Percentiles rank a stretch among this genome's conserved stretches.
These are phyloP conservation scores for Phallus indusiatus DNA, from an alignment of 768 basidiomycete genomes.

Conservation along the genomic window DNA sequence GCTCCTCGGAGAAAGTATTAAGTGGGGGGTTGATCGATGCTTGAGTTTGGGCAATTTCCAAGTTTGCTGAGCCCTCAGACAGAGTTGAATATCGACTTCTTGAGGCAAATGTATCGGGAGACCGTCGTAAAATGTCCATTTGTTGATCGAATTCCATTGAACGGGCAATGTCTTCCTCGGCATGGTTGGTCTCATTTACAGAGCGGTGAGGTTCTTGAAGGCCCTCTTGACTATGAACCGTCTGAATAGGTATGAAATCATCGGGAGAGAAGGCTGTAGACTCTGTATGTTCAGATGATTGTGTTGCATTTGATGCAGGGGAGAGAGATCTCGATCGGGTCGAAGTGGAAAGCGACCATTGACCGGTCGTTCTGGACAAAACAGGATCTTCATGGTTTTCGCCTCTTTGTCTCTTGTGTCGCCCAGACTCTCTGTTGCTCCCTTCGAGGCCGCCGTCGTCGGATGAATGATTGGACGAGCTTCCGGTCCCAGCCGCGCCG, in stretches of 20 bases:
- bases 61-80: background rate
- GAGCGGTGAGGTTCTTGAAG: background rate
- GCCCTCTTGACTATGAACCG: background rate
- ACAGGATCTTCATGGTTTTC: conserved; percentile 1
- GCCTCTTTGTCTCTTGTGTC: conserved; percentile 8
- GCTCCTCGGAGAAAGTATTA: background rate
- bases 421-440: background rate
- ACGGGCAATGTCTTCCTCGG: conserved; percentile 3
- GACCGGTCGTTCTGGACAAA: background rate
- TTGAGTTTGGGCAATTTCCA: background rate
- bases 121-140: conserved; percentile 1
- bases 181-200: background rate
- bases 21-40: background rate
- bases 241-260: background rate
- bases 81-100: background rate
- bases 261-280: background rate
- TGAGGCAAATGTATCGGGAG: background rate
- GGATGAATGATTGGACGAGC: background rate
- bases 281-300: background rate
- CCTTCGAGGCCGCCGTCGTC: background rate
- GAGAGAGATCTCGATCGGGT: background rate
- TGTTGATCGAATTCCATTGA: conserved; percentile 9
- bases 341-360: background rate
- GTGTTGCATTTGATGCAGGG: background rate
- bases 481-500: background rate